phyloP scores from a whole-genome alignment of 1,284 basidiomycete species.

The Serendipita sp. region DNA sequence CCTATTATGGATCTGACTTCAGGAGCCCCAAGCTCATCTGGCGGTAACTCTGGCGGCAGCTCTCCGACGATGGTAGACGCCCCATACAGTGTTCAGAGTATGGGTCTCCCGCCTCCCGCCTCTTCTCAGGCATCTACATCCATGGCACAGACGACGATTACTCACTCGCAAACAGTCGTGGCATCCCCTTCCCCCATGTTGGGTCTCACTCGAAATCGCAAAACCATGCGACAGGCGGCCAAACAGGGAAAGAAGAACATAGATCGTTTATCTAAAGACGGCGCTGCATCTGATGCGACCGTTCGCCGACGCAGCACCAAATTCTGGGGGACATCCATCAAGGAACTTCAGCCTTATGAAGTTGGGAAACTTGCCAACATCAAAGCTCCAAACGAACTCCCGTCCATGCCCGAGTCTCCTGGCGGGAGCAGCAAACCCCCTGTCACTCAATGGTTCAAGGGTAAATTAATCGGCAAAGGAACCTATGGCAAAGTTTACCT shows the following conservation, averaged over 20 bases:
- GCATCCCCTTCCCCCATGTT: constrained; percentile 11
- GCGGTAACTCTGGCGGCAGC: constrained; percentile 43
- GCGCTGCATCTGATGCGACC: constrained; percentile 33
- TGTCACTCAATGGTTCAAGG: constrained; percentile 53
- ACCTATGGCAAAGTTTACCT: constrained; percentile 64
- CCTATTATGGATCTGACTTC: constrained; percentile 75
- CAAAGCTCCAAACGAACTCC: not conserved
- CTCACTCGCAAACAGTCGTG: not conserved
- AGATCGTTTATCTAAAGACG: constrained; percentile 40
- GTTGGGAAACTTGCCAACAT: not conserved
- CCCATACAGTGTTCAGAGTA: constrained; percentile 23
- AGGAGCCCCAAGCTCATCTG: not conserved
- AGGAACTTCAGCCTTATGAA: constrained; percentile 39
- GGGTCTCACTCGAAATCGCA: constrained; percentile 23
- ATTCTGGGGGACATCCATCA: constrained; percentile 86
- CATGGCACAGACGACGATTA: constrained; percentile 26
- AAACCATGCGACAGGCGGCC: constrained; percentile 87
- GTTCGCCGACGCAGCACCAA: constrained; percentile 80
- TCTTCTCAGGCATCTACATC: constrained; percentile 13
- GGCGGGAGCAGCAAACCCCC: not conserved
- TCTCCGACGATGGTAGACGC: constrained; percentile 61
- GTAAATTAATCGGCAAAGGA: constrained; percentile 62
- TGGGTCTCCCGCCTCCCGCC: constrained; percentile 17
- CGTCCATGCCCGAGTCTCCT: not conserved
- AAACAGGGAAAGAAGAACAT: constrained; percentile 62